Evolutionary conservation across 306 rosid genomes (phyloP), one percentile per base, ranked within the genome.

Genomic region (Citrullus colocynthis): DNA sequence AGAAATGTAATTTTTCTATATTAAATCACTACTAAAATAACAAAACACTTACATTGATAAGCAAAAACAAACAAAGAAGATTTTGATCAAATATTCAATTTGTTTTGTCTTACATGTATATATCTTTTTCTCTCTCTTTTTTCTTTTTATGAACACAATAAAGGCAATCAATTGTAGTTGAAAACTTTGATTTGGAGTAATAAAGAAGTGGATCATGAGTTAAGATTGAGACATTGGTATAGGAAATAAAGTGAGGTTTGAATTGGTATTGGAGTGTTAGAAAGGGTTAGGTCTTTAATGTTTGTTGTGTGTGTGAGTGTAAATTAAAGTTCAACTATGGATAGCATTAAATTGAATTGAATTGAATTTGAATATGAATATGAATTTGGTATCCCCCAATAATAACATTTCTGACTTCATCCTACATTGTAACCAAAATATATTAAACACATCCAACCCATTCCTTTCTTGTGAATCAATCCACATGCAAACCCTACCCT

Each of bases 401-500:
- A 71, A 45, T 71, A 30, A 45, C 20, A 45, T 44, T n/a, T 21
- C 56, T 48, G 58, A 71, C 56, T 71, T 71, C 58, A 44, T 21
- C 34, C 57, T 21, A 5, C 12, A 69, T n/a, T 20, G 55, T 21
- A 69, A 69, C 75, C 75, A 69, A 44, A 37, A 18, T 4, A 48
- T 24, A 44, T 6, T 44, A 14, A 48, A 48, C 12, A 7, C 39
- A 6, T 21, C 18, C 57, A 24, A 70, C 76, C 57, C 76, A 70
- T 45, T 70, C 58, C 56, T 42, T 70, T 70, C 57, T 70, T 48
- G 39, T 70, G 76, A 70, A 70, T 45, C 76, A 28, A 20, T 14
- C 76, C 76, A 70, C 76, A 70, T 45, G 54, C 56, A 49, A 70
- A 57, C 57, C 57, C 76, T 70, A 44, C 76, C 76, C 76, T 45